Evolutionary conservation across 768 basidiomycete genomes (phyloP), one percentile per base, ranked within the genome.

Genomic region (Calocybe cyanea): DNA sequence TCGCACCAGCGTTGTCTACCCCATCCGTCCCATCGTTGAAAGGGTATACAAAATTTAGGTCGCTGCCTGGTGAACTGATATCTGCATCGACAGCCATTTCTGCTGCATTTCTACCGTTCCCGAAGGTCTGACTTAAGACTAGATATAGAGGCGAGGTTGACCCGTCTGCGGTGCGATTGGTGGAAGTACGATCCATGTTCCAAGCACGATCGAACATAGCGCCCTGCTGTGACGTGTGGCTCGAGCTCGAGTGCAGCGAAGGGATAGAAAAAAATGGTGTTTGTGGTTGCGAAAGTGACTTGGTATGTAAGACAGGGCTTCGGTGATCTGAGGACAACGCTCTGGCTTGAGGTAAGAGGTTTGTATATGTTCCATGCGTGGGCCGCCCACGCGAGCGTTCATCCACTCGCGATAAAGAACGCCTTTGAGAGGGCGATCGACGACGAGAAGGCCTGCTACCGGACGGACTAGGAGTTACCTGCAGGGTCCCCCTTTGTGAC

Each of bases 11-110:
- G 15, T 20, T 21, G 15, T 42, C 45, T 18, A 38, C 50, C 21
- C 18, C 15, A 23, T 32, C 43, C 33, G 43, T 53, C 50, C 49
- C 52, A 49, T n/a, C 52, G 46, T 37, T 37, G 28, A 28, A 28
- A 46, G 39, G 18, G 48, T 51, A 30, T 54, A 57, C 41, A 51
- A 41, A 20, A 50, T 57, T 38, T 48, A 51, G 5, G 51, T 23
- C 30, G 3, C 35, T 44, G 2, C 40, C 19, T 18, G 41, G 11
- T 3, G 43, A 11, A 28, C 41, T 32, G 10, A 41, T 39, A 30
- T 51, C 50, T 5, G 46, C 19, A 24, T 53, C 52, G 9, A 53
- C 31, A 20, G 34, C 47, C 43, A 52, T 52, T n/a, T n/a, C n/a
- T 38, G 39, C 37, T 30, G 17, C 20, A n/a, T 38, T 41, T 4